Percentiles rank a stretch among this genome's conserved stretches.
These are phyloP conservation scores for Alternaria metachromatica DNA, from an alignment of 2,329 filamentous ascomycete species.

Conservation along the genomic window DNA sequence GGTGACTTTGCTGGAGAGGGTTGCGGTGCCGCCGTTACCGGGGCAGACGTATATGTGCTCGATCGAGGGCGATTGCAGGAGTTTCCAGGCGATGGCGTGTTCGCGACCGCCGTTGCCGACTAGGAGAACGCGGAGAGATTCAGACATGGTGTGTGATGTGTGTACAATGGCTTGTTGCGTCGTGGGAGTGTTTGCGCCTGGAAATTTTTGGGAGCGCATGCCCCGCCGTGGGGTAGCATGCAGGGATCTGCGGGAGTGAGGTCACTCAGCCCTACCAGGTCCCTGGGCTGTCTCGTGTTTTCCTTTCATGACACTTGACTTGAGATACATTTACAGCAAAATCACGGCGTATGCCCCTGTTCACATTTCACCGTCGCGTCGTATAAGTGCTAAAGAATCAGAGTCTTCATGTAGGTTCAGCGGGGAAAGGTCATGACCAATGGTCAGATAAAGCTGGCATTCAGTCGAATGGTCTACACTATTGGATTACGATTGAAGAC, in stretches of 20 bases:
- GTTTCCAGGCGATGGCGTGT: slow-evolving; percentile 93
- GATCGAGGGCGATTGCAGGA: slow-evolving; percentile 80
- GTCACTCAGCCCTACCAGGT: slow-evolving; percentile 25
- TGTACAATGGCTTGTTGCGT: not conserved
- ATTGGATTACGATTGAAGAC: not conserved
- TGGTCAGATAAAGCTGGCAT: no score
- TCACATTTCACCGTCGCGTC: not conserved
- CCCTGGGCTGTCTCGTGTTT: not conserved
- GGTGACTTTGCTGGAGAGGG: slow-evolving; percentile 59
- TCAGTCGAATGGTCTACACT: not conserved
- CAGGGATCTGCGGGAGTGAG: slow-evolving; percentile 18
- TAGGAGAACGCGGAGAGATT: slow-evolving; percentile 67
- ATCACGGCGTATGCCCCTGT: not conserved
- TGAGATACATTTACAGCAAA: fast-evolving
- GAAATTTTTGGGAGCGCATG: slow-evolving; percentile 25
- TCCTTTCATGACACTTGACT: not conserved
- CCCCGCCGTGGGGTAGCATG: slow-evolving; percentile 30
- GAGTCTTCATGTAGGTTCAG: not conserved
- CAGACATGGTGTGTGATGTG: slow-evolving; percentile 27
- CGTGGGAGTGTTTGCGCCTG: slow-evolving; percentile 4
- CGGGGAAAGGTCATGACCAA: not conserved
- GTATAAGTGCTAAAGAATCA: not conserved
- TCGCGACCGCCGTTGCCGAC: slow-evolving; percentile 94
- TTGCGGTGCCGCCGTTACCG: slow-evolving; percentile 81
- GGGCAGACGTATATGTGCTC: slow-evolving; percentile 72